phyloP scores from a whole-genome alignment of 2,329 filamentous ascomycete species.

The Penicillium sp. region DNA sequence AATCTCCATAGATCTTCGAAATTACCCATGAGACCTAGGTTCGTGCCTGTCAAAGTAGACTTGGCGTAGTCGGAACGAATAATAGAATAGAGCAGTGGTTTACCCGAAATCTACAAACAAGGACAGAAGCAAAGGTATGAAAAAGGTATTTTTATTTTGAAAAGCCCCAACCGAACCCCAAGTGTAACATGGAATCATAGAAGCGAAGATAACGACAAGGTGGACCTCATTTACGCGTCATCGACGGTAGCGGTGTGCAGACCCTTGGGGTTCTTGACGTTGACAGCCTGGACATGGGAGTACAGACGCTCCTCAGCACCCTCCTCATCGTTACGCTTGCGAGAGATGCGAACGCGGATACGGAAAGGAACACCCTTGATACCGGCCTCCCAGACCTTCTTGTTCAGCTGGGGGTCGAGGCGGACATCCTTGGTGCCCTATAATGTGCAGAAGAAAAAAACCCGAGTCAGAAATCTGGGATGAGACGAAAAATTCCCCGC shows the following conservation, averaged over 20 bases:
- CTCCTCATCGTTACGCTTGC: constrained; percentile 99
- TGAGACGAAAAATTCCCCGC: background rate
- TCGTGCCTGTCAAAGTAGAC: too few relatives aligned
- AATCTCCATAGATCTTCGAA: too few relatives aligned
- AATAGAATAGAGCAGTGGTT: background rate
- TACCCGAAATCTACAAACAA: background rate
- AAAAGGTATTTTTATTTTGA: constrained; percentile 28
- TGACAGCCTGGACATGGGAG: constrained; percentile 99
- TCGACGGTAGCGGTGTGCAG: constrained; percentile 87
- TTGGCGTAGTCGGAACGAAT: background rate
- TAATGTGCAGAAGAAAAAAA: background rate
- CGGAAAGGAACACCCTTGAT: constrained; percentile 99
- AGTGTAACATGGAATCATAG: constrained; percentile 27
- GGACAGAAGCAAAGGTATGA: constrained; percentile 1
- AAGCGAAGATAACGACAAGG: constrained; percentile 18
- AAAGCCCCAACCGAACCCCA: constrained; percentile 28
- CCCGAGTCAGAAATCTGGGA: background rate
- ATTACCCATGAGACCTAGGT: too few relatives aligned
- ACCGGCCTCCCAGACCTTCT: constrained; percentile 99
- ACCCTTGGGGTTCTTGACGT: constrained; percentile 99
- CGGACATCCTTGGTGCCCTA: constrained; percentile 97
- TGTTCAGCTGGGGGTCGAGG: constrained; percentile 98
- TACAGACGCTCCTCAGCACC: constrained; percentile 99
- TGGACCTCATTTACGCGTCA: constrained; percentile 51
- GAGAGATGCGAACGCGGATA: constrained; percentile 95